phyloP scores from a whole-genome alignment of 2,329 filamentous ascomycete genomes.

The Mariannaea sp. region DNA sequence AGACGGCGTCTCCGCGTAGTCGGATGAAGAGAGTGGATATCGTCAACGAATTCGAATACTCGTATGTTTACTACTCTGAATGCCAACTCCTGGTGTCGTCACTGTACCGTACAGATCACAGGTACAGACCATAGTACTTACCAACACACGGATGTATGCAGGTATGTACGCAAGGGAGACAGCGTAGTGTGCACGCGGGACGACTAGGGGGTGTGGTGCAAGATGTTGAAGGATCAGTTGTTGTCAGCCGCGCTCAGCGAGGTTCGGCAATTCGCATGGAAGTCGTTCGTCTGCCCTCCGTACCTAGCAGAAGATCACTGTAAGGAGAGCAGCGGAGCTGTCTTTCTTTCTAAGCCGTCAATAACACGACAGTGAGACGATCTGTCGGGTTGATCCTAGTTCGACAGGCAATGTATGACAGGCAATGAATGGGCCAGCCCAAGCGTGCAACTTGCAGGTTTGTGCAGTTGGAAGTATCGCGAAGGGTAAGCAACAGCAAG shows the following conservation, averaged over 20 bases:
- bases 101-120: neutral
- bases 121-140: too few relatives aligned
- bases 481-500: too few relatives aligned
- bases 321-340: constrained; percentile 8
- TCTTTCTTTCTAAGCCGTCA: constrained; percentile 13
- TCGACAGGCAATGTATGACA: constrained; percentile 8
- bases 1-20: constrained; percentile 17
- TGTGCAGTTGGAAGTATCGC: too few relatives aligned
- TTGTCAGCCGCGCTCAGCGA: too few relatives aligned
- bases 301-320: too few relatives aligned
- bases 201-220: too few relatives aligned
- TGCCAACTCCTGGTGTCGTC: constrained; percentile 6
- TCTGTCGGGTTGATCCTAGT: neutral
- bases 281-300: too few relatives aligned
- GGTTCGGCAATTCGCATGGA: too few relatives aligned
- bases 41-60: constrained; percentile 8
- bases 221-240: too few relatives aligned
- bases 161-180: too few relatives aligned
- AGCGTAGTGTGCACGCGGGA: constrained; percentile 19
- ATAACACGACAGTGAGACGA: constrained; percentile 21
- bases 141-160: too few relatives aligned
- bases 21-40: constrained; percentile 12
- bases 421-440: constrained; percentile 3
- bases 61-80: neutral
- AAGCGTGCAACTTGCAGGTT: neutral